Percentiles rank a stretch among this genome's conserved stretches.
Evolutionary conservation across 2,329 filamentous ascomycete genomes (phyloP).

Genomic region (Capronia epimyces): DNA sequence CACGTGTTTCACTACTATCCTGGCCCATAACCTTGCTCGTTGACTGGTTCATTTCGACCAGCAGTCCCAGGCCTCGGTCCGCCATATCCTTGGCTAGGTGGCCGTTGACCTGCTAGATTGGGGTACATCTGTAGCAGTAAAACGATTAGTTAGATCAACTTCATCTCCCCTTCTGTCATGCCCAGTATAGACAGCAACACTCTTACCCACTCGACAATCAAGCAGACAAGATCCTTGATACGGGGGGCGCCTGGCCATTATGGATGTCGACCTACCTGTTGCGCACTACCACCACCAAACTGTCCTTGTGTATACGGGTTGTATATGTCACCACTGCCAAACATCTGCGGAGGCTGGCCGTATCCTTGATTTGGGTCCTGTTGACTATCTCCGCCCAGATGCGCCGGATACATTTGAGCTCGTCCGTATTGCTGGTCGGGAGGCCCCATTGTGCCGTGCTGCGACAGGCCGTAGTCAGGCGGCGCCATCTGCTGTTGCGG

Average conservation of each 20-base stretch:
- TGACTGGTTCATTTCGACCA: slow-evolving; percentile 23
- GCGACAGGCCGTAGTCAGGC: slow-evolving; percentile 56
- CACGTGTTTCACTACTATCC: slow-evolving; percentile 17
- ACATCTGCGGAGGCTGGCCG: slow-evolving; percentile 71
- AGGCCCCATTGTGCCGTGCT: slow-evolving; percentile 57
- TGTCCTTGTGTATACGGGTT: slow-evolving; percentile 68
- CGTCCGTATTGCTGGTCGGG: slow-evolving; percentile 74
- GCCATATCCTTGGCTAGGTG: slow-evolving; percentile 29
- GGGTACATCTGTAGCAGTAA: slow-evolving; percentile 24
- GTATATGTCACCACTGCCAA: slow-evolving; percentile 69
- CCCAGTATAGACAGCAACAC: background rate
- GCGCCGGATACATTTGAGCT: slow-evolving; percentile 74
- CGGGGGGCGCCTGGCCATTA: background rate
- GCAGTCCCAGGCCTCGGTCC: slow-evolving; percentile 25
- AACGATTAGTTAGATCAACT: background rate
- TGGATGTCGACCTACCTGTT: slow-evolving; percentile 60
- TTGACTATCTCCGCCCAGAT: slow-evolving; percentile 53
- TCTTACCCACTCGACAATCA: background rate
- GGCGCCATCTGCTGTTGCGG: slow-evolving; percentile 48
- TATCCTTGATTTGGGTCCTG: slow-evolving; percentile 66
- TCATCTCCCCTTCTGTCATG: background rate
- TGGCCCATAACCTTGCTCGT: slow-evolving; percentile 28
- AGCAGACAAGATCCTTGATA: background rate
- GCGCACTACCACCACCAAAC: slow-evolving; percentile 43
- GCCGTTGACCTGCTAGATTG: slow-evolving; percentile 23